Evolutionary conservation across 1,284 basidiomycete genomes (phyloP).

Genomic region (Phlebopus sp.): DNA sequence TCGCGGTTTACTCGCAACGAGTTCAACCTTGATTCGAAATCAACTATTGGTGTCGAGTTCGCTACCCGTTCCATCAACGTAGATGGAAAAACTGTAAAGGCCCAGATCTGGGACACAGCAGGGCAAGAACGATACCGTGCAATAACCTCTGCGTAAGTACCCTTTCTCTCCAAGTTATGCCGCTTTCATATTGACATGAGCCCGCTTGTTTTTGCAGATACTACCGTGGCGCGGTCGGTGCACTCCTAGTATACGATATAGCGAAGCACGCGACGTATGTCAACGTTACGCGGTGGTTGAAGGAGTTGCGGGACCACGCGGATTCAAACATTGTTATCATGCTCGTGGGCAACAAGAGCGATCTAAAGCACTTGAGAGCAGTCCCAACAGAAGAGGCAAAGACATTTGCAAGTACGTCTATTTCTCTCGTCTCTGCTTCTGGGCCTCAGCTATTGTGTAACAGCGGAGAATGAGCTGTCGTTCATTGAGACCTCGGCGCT

Average conservation of each 20-base stretch:
- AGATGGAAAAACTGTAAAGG: conserved; percentile 96
- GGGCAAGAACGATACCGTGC: conserved; percentile 99
- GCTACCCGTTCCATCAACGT: conserved; percentile 94
- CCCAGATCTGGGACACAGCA: conserved; percentile 99
- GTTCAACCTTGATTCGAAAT: conserved; percentile 99
- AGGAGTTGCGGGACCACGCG: conserved; percentile 94
- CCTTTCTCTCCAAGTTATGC: neutral
- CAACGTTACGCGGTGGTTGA: conserved; percentile 97
- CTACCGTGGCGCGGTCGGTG: conserved; percentile 97
- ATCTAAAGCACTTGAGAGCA: conserved; percentile 95
- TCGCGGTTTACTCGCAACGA: conserved; percentile 99
- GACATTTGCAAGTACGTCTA: conserved; percentile 71
- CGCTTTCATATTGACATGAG: conserved; percentile 2
- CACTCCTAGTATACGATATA: conserved; percentile 90
- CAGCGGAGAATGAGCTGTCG: conserved; percentile 78
- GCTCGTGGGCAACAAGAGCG: conserved; percentile 96
- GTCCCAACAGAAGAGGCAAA: conserved; percentile 96
- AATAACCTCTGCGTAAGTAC: conserved; percentile 90
- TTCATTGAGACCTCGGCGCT: conserved; percentile 99
- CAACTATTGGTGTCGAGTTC: conserved; percentile 99
- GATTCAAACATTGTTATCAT: conserved; percentile 94
- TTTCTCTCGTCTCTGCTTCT: neutral
- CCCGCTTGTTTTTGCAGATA: conserved; percentile 55
- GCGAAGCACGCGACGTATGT: conserved; percentile 95
- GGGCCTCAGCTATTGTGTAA: neutral